Conservation (phyloP, 176 grass and related monocot genomes). For the Triticum urartu region DNA sequence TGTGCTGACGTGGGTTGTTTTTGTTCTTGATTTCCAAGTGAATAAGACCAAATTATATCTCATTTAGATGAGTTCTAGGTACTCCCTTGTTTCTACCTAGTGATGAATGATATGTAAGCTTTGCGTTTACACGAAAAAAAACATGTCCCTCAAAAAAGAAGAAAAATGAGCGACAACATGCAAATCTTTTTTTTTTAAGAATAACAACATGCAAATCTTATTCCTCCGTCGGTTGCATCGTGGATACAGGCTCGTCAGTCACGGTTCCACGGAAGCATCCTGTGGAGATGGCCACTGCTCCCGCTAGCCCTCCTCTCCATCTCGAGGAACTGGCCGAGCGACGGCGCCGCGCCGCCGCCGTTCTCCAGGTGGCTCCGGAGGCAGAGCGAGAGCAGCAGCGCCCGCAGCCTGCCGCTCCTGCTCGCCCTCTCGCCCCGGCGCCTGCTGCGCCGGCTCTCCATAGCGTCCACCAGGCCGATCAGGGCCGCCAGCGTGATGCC, state of each 20-base stretch:
- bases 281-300: background rate
- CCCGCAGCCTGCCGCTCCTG: constrained; percentile 50
- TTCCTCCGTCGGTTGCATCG: background rate
- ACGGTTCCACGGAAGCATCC: background rate
- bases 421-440: constrained; percentile 28
- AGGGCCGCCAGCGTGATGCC: constrained; percentile 49
- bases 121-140: too few species aligned
- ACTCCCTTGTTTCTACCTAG: too few species aligned
- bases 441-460: constrained; percentile 40
- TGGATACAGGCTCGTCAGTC: background rate
- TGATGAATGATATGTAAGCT: too few species aligned
- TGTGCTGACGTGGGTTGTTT: too few species aligned
- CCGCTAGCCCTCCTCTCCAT: constrained; percentile 51
- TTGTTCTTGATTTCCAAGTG: too few species aligned
- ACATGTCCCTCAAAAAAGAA: too few species aligned
- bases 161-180: too few species aligned
- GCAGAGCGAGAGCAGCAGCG: constrained; percentile 62
- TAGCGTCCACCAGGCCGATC: constrained; percentile 54
- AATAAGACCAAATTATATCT: too few species aligned
- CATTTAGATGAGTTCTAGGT: too few species aligned
- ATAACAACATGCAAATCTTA: background rate
- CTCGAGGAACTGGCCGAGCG: constrained; percentile 59
- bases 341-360: constrained; percentile 29
- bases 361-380: constrained; percentile 47
- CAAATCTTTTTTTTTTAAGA: too few species aligned